phyloP scores from a whole-genome alignment of 1,139 yeast species.

The Geotrichum fermentans region DNA sequence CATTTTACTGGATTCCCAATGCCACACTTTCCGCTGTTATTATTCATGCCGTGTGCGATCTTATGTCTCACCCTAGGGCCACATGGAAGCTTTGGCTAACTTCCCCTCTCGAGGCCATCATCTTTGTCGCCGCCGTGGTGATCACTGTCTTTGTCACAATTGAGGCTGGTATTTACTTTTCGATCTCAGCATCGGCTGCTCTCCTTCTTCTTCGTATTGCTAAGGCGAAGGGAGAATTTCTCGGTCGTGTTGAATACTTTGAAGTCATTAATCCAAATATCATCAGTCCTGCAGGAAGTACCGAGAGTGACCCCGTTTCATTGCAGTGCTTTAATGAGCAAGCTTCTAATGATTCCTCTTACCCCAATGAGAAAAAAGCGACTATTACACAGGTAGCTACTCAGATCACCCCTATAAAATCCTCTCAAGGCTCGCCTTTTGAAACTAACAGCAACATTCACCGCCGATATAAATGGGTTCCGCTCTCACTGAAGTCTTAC shows the following conservation, averaged over 20 bases:
- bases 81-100: conserved; percentile 73
- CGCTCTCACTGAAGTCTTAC: conserved; percentile 53
- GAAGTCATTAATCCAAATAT: conserved; percentile 48
- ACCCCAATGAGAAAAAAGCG: background rate
- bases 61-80: conserved; percentile 66
- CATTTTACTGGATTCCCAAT: conserved; percentile 86
- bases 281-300: conserved; percentile 24
- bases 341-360: too few relatives aligned
- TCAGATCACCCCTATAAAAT: conserved; percentile 1
- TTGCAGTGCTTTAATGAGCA: too few relatives aligned
- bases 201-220: conserved; percentile 68
- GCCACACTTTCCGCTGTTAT: conserved; percentile 83
- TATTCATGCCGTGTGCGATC: conserved; percentile 91
- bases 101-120: conserved; percentile 69
- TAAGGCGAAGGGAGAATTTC: conserved; percentile 73
- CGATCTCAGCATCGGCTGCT: conserved; percentile 79
- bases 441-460: too few relatives aligned
- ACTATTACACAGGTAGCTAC: conserved; percentile 26
- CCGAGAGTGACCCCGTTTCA: background rate
- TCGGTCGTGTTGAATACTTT: conserved; percentile 58
- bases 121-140: conserved; percentile 71
- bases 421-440: background rate
- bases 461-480: conserved; percentile 56
- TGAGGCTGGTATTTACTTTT: conserved; percentile 87
- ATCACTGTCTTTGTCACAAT: conserved; percentile 77